Base-by-base conservation (phyloP, 345 rosid species). In the Eucalyptus sp. region DNA sequence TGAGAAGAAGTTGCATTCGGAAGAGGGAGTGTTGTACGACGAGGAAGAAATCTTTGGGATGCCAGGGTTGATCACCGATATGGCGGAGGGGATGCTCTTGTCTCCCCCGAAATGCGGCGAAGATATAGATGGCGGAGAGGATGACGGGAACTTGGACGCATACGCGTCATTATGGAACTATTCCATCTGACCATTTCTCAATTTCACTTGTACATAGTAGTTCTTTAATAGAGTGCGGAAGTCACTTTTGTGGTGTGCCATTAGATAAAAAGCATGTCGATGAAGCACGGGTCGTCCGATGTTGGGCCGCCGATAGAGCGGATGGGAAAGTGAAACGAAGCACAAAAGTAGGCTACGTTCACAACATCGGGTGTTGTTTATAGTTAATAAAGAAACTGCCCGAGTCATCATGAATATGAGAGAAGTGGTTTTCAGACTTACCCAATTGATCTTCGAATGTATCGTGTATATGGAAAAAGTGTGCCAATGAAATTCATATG, bases 81-180 rank as follows among this genome's bases (percentile, higher is more conserved):
- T 96, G 99, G 99, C 97, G 5, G 95, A 94, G 71, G 98, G 93
- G 71, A 94, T 96, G 99, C 89, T 96, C 60, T 83, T 97, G 94
- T 93, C 99, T 7, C 99, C 98, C 31, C 97, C 96, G 56, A 93
- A 90, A 48, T 60, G 92, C 49, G 87, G 58, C 13, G 91, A 56
- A 41, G 89, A 86, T 12, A 56, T 27, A 29, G 88, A 90, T 22
- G 87, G 64, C 37, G 49, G 86, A 48, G 91, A 81, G 20, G 92
- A 93, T 16, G 94, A 92, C 84, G 29, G 88, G 33, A 94, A 91
- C 31, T 89, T 24, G 10, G 91, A 90, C 33, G 93, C 68, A 86
- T 96, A 93, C 89, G 90, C 92, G 91, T 88, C 95, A 43, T 86
- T 96, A 9, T 97, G 99, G 99, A 96, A 93, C 81, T 92, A 66